These are phyloP conservation scores for Medakamo hakoo DNA, from an alignment of 139 green algal species.

Conservation along the genomic window DNA sequence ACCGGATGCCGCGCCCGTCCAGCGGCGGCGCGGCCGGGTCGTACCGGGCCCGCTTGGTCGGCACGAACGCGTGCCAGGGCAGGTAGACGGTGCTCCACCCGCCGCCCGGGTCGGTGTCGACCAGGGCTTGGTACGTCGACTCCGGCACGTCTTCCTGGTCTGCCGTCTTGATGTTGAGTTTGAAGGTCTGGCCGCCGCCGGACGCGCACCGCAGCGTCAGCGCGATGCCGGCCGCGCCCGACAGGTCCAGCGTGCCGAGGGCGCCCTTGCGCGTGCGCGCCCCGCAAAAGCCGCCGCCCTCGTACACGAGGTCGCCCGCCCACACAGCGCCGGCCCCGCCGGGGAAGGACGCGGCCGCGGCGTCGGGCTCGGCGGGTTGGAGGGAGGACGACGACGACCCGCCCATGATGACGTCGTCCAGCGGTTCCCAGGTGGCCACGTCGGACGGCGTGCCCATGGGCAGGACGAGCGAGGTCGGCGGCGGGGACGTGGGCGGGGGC, in stretches of 20 bases:
- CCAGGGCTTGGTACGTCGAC: slow-evolving; percentile 65
- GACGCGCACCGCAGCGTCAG: slow-evolving; percentile 52
- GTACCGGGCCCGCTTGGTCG: slow-evolving; percentile 44
- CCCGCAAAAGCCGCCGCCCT: slow-evolving; percentile 82
- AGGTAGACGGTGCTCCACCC: slow-evolving; percentile 51
- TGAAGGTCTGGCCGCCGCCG: slow-evolving; percentile 66
- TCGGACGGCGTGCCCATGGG: slow-evolving; percentile 37
- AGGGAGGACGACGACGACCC: slow-evolving; percentile 34
- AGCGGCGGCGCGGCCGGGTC: slow-evolving; percentile 38
- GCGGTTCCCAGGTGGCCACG: slow-evolving; percentile 23
- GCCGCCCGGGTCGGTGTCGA: slow-evolving; percentile 41
- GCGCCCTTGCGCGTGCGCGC: slow-evolving; percentile 22
- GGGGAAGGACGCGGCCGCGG: too few species aligned
- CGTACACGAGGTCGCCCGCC: slow-evolving; percentile 48
- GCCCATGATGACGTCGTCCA: slow-evolving; percentile 35
- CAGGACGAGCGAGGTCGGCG: slow-evolving; percentile 17
- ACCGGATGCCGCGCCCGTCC: slow-evolving; percentile 38
- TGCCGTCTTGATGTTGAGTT: slow-evolving; percentile 82
- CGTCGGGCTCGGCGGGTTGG: slow-evolving; percentile 6
- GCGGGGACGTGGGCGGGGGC: background rate
- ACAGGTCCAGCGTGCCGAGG: slow-evolving; percentile 20
- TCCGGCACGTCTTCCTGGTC: slow-evolving; percentile 48
- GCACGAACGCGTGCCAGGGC: slow-evolving; percentile 72
- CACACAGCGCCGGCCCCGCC: slow-evolving; percentile 42
- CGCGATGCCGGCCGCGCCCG: slow-evolving; percentile 35